Evolutionary conservation across 768 basidiomycete genomes (phyloP).

Genomic region (Astraeus odoratus): DNA sequence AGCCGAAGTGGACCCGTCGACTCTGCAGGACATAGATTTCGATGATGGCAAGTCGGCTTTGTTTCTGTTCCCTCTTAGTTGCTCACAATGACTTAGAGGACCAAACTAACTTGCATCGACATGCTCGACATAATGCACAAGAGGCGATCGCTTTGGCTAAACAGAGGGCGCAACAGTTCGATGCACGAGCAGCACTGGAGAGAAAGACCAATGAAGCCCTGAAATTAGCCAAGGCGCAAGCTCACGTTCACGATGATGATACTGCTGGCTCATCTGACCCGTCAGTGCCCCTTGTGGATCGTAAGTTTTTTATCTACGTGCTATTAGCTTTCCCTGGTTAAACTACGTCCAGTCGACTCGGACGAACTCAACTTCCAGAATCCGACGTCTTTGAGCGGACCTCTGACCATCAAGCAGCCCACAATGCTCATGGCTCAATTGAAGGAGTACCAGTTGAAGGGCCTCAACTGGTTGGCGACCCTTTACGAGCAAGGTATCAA

Average conservation of each 20-base stretch:
- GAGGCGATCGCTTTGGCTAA: slow-evolving; percentile 77
- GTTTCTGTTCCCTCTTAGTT: slow-evolving; percentile 1
- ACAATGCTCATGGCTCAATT: slow-evolving; percentile 94
- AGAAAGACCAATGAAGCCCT: slow-evolving; percentile 76
- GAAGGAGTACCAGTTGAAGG: slow-evolving; percentile 98
- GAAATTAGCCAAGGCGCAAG: slow-evolving; percentile 53
- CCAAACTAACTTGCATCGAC: slow-evolving; percentile 74
- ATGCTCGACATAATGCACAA: slow-evolving; percentile 85
- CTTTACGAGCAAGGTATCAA: slow-evolving; percentile 99
- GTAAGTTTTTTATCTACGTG: slow-evolving; percentile 36
- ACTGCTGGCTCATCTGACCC: slow-evolving; percentile 30
- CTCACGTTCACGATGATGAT: slow-evolving; percentile 37
- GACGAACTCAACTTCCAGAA: slow-evolving; percentile 99
- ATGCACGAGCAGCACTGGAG: slow-evolving; percentile 72
- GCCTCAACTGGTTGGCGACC: slow-evolving; percentile 95
- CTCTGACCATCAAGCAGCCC: slow-evolving; percentile 83
- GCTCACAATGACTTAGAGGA: slow-evolving; percentile 52
- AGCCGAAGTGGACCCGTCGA: slow-evolving; percentile 43
- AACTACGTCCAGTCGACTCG: slow-evolving; percentile 61
- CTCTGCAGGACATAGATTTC: slow-evolving; percentile 76
- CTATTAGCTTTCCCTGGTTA: slow-evolving; percentile 2
- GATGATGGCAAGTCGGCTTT: slow-evolving; percentile 65
- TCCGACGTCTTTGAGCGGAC: slow-evolving; percentile 82
- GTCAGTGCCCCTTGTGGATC: slow-evolving; percentile 55
- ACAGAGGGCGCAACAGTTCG: slow-evolving; percentile 78